Evolutionary conservation across 352 stramenopile species (phyloP), one percentile per base, ranked within the genome.

Genomic region (Globisporangium splendens): DNA sequence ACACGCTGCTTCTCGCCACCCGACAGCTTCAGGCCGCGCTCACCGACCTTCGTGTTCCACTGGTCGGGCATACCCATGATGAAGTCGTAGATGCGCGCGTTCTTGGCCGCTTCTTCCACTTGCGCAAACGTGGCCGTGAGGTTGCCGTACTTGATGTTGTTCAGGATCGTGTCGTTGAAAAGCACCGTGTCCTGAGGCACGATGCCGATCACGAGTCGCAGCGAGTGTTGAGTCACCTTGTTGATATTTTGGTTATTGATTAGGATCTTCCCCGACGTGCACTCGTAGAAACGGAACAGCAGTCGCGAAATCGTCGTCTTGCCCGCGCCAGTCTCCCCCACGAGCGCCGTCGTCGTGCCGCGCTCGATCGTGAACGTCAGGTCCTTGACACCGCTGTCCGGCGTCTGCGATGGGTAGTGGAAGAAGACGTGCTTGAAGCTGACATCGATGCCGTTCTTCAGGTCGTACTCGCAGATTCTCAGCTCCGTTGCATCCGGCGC

Each of bases 1-100:
- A 98, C 94, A 51, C 97, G 85, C 77, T 99, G 98, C 65, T 99
- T 98, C 77, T 99, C 96, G 46, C 95, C 95, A 31, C 96, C 97
- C 41, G 80, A 97, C 1, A 99, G 79, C 73, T 99, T 99, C 31
- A 98, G 73, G 10, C 97, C 97, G 6, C 97, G 87, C 70, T 99
- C 97, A 44, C 97, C 96, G 14, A 99, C 96, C 60, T 96, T 88
- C 11, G 97, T 98, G 50, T 99, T 94, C 88, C 91, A 99, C 56
- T 97, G 85, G 43, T 98, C 80, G 0, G 91, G 89, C 38, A 99
- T 73, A 15, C 72, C 75, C 67, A 97, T 90, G 67, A 99, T 98
- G 60, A 99, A 99, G 46, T 96, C 74, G 55, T 98, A 89, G 31
- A 99, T 91, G 48, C 98, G 88, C n/a, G 96, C 96, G 59, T 90